phyloP scores from a whole-genome alignment of 768 basidiomycete genomes.

The Holtermannia corniformis region DNA sequence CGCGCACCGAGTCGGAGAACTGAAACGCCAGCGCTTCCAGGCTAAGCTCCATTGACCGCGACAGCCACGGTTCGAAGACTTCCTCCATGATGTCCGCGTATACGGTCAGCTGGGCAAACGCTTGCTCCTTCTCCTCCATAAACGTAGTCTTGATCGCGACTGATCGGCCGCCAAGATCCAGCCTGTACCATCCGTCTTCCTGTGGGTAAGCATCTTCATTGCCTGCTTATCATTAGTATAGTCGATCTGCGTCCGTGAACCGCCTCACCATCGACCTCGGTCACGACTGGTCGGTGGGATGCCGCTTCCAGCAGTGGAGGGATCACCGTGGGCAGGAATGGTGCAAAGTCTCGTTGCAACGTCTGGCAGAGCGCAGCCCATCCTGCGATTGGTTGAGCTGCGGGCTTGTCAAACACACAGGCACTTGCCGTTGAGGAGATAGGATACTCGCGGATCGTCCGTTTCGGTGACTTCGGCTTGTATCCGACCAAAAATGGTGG shows the following conservation, averaged over 20 bases:
- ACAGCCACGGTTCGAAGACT: conserved; percentile 18
- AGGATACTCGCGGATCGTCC: conserved; percentile 58
- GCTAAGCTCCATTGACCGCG: conserved; percentile 11
- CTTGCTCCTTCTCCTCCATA: conserved; percentile 22
- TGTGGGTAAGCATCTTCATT: background rate
- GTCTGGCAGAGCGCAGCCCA: conserved; percentile 87
- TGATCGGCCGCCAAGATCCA: background rate
- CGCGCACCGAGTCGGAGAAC: conserved; percentile 14
- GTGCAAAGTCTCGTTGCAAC: conserved; percentile 72
- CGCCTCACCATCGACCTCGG: conserved; percentile 65
- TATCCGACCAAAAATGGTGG: conserved; percentile 63
- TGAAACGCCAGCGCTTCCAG: conserved; percentile 15
- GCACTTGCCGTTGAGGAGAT: conserved; percentile 49
- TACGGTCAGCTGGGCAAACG: conserved; percentile 20
- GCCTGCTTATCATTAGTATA: conserved; percentile 37
- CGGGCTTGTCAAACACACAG: background rate
- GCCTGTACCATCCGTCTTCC: background rate
- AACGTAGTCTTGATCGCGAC: conserved; percentile 12
- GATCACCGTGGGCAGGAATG: conserved; percentile 76
- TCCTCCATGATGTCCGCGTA: conserved; percentile 16
- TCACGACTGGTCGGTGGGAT: conserved; percentile 54
- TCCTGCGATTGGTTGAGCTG: conserved; percentile 46
- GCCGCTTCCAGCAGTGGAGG: conserved; percentile 66
- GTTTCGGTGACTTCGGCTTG: conserved; percentile 66
- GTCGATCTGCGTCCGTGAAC: conserved; percentile 68